Base-by-base conservation (phyloP, 116 monocot genomes). In the Thalassia testudinum region DNA sequence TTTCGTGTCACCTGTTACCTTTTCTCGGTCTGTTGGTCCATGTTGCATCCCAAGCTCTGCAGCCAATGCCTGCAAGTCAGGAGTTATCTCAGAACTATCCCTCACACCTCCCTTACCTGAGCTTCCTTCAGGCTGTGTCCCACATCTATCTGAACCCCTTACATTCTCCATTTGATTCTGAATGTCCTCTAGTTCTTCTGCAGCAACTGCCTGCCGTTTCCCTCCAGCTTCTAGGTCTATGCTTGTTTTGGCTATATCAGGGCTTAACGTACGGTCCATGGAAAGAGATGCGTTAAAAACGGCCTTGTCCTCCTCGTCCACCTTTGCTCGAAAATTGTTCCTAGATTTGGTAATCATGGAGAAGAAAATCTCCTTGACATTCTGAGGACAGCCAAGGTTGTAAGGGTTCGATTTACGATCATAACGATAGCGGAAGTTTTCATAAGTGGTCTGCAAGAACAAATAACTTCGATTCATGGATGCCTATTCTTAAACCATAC, bases 351-450 rank as follows among this genome's bases (percentile, higher is more conserved):
- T 78, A 44, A 82, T 74, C 50, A 22, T 58, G 1, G 78, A 76
- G 42, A 91, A 78, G 65, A 91, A 76, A 21, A 73, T 69, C 50
- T 91, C 91, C 23, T 52, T 66, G 17, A 91, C 8, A 30, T 91
- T 91, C 15, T 0, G 37, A 1, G 43, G 1, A 37, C 70, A 85
- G 18, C 91, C 91, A 5, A 37, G 74, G 65, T 85, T 81, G 65
- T 81, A 81, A 24, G 85, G 85, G 62, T 90, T 90, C 59, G 37
- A 48, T 42, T 75, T 90, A 11, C 65, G 58, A 62, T 81, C 78
- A 26, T 90, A 81, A 12, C 81, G 75, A 50, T 84, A 90, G 24
- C 85, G 80, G 47, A 90, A 90, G 50, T 90, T 90, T 67, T 90
- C 85, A 18, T 90, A 85, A 3, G 90, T 90, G 7, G 85, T 90